Evolutionary conservation across 2,329 filamentous ascomycete genomes (phyloP), one percentile per base, ranked within the genome.

Genomic region (Aspergillus flavus): DNA sequence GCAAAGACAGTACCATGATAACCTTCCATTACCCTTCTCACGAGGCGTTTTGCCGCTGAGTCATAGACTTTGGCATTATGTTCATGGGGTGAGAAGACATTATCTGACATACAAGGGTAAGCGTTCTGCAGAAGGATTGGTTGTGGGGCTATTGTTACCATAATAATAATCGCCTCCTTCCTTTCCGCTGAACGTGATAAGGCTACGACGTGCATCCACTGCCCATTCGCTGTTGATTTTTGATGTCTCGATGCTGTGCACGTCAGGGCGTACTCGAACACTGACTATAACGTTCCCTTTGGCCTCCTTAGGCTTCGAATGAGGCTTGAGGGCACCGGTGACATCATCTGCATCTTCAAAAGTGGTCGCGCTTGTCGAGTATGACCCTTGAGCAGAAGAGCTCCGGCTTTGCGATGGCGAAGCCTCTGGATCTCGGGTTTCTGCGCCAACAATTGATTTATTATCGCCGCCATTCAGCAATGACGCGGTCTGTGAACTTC

Each of bases 1-100:
- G 94, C 94, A 76, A 99, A 98, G 28, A 99, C 95, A 1, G 95
- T 99, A 63, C 94, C 95, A 73, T 98, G 94, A 76, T 98, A 99
- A 48, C 95, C 95, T 82, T 99, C 95, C 95, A 99, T 99, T 57
- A 99, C 95, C 72, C 95, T 87, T 70, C 95, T 91, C 54, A 99
- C 95, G 58, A 99, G 84, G 66, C 95, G 91, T 80, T 98, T 98
- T 50, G 95, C 95, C 53, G 88, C 92, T 66, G 94, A 89, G 79
- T 99, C 95, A 76, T 99, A 99, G 11, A 99, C 95, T 75, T 91
- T 90, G 59, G 92, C 89, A 76, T 99, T 99, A 76, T 97, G 92
- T 75, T 99, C 94, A 75, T 96, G 89, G 21, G 93, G 91, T 57
- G 92, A 89, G 79, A 99, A 99, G 65, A 98, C 95, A 80, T 98